These are phyloP conservation scores for Leishmania guyanensis DNA, from an alignment of 208 protist species.

Conservation along the genomic window DNA sequence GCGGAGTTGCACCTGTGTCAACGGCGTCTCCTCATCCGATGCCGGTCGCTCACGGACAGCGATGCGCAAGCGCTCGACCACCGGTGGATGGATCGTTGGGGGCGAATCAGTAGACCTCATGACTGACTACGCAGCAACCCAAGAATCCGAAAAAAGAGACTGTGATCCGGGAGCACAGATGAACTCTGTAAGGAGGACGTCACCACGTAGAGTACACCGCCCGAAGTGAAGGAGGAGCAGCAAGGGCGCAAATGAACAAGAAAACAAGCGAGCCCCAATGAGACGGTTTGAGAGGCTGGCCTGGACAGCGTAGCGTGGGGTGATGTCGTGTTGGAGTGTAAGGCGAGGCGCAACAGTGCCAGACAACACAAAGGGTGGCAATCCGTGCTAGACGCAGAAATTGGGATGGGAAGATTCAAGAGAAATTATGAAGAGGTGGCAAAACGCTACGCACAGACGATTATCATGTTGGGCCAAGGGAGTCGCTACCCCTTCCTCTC, in stretches of 20 bases:
- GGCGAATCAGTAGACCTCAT: slow-evolving; percentile 13
- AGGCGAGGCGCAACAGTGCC: neutral
- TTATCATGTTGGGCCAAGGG: neutral
- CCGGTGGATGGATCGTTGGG: slow-evolving; percentile 38
- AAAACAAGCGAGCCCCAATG: neutral
- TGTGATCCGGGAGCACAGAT: neutral
- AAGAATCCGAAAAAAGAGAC: neutral
- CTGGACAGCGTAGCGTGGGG: neutral
- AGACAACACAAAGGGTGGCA: neutral
- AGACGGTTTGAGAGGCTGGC: neutral
- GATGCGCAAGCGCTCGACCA: slow-evolving; percentile 75
- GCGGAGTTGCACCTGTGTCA: slow-evolving; percentile 62
- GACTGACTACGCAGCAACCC: neutral
- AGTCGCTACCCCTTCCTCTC: neutral
- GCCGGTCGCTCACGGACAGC: slow-evolving; percentile 79
- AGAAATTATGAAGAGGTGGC: neutral
- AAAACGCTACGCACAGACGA: neutral
- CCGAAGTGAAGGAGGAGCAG: neutral
- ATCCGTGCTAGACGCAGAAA: neutral
- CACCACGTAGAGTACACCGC: neutral
- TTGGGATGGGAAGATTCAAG: neutral
- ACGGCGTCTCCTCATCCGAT: slow-evolving; percentile 58
- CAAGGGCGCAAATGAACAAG: neutral
- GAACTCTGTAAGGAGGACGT: neutral
- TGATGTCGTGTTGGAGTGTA: neutral